phyloP scores from a whole-genome alignment of 208 protist species.

The Trypanosomatidae sp. region DNA sequence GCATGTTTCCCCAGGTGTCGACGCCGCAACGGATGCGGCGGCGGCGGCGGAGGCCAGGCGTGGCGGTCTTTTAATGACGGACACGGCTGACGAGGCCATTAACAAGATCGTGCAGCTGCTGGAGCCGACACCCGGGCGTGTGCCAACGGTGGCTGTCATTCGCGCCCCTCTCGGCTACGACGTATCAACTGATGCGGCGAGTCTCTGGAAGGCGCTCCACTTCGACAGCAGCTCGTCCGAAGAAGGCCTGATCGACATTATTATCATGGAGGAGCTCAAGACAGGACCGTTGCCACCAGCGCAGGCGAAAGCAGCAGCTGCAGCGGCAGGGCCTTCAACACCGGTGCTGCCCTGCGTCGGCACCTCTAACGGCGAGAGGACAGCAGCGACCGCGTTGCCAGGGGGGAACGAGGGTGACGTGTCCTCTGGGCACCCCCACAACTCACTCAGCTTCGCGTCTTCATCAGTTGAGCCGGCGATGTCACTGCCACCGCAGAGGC shows the following conservation, averaged over 20 bases:
- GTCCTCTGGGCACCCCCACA: neutral
- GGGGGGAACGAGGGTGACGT: neutral
- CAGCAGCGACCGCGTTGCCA: neutral
- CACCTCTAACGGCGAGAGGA: neutral
- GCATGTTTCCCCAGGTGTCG: neutral
- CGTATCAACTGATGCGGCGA: slow-evolving; percentile 30
- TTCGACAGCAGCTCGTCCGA: slow-evolving; percentile 44
- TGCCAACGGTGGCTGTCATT: slow-evolving; percentile 40
- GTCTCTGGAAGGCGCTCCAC: slow-evolving; percentile 37
- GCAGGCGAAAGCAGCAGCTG: neutral
- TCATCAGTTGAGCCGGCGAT: neutral
- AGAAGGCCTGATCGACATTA: slow-evolving; percentile 55
- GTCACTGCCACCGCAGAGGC: neutral
- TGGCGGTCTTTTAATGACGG: slow-evolving; percentile 7
- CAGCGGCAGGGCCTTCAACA: neutral
- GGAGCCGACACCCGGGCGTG: slow-evolving; percentile 26
- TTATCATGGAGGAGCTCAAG: slow-evolving; percentile 54
- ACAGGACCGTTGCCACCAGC: slow-evolving; percentile 29
- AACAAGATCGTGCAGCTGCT: slow-evolving; percentile 27
- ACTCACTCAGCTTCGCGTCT: slow-evolving; percentile 7
- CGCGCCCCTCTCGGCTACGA: slow-evolving; percentile 36
- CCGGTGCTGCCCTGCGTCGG: neutral
- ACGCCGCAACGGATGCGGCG: neutral
- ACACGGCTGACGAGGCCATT: slow-evolving; percentile 26
- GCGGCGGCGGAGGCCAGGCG: neutral